phyloP scores from a whole-genome alignment of 1,139 yeast genomes.

The Candida anutae region DNA sequence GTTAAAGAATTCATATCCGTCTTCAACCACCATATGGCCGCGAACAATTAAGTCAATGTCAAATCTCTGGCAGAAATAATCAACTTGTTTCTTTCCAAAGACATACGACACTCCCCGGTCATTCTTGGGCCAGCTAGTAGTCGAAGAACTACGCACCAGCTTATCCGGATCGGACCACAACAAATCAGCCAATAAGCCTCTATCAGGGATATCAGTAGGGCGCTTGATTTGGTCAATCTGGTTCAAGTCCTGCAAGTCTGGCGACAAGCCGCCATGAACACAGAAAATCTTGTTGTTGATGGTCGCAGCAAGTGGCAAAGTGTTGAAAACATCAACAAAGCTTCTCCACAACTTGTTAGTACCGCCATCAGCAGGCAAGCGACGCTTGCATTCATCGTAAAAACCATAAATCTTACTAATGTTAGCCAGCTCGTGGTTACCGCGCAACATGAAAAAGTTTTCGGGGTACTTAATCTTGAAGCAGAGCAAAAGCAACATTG shows the following conservation, averaged over 20 bases:
- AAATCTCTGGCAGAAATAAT: conserved; percentile 59
- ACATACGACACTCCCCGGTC: conserved; percentile 85
- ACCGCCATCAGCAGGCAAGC: conserved; percentile 37
- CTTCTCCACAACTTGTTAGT: conserved; percentile 59
- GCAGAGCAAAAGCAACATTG: conserved; percentile 62
- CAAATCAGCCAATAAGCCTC: conserved; percentile 72
- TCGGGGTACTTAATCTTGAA: conserved; percentile 78
- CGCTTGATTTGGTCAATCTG: conserved; percentile 67
- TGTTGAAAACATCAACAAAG: conserved; percentile 76
- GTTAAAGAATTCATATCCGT: conserved; percentile 83
- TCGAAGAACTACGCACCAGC: conserved; percentile 33
- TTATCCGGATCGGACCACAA: conserved; percentile 87
- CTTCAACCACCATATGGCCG: conserved; percentile 93
- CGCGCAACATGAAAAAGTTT: conserved; percentile 74
- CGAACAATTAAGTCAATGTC: conserved; percentile 75
- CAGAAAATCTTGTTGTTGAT: conserved; percentile 81
- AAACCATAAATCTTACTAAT: conserved; percentile 82
- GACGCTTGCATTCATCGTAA: conserved; percentile 80
- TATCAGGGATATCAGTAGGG: conserved; percentile 85
- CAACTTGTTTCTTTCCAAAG: conserved; percentile 69
- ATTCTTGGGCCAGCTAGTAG: conserved; percentile 65
- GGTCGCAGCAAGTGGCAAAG: conserved; percentile 80
- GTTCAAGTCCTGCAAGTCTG: conserved; percentile 54
- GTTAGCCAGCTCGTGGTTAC: conserved; percentile 81
- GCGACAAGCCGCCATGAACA: conserved; percentile 86